Percentiles rank a stretch among this genome's conserved stretches.
Conservation (phyloP, 495 filamentous ascomycete genomes). For the Hypoxylon subgilvum region DNA sequence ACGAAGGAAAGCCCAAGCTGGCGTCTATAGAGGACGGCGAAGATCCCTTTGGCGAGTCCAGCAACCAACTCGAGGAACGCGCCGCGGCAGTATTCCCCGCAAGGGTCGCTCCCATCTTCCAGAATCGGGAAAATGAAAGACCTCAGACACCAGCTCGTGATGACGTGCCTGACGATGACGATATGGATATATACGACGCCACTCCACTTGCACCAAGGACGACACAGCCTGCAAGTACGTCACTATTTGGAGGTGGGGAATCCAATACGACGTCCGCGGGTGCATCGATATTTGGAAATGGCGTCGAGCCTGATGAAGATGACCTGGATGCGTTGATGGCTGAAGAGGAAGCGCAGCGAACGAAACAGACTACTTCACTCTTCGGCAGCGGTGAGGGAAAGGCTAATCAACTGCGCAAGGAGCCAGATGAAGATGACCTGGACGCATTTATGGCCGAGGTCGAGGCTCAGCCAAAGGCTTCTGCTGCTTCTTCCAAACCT, state of each 20-base stretch:
- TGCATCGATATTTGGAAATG: constrained; percentile 31
- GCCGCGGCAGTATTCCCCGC: constrained; percentile 43
- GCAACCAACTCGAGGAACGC: constrained; percentile 40
- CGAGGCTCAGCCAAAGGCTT: constrained; percentile 39
- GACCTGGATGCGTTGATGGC: constrained; percentile 60
- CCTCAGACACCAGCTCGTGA: constrained; percentile 42
- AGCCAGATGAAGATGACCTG: constrained; percentile 57
- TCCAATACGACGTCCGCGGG: neutral
- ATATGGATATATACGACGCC: constrained; percentile 53
- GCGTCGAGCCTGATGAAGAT: constrained; percentile 53
- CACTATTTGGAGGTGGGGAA: constrained; percentile 16
- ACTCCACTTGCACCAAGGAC: constrained; percentile 39
- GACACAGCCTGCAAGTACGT: constrained; percentile 14
- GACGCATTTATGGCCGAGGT: constrained; percentile 59
- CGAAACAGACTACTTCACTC: constrained; percentile 34
- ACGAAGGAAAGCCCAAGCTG: constrained; percentile 67
- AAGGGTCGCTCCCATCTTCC: constrained; percentile 57
- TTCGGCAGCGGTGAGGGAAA: constrained; percentile 38
- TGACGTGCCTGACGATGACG: constrained; percentile 45
- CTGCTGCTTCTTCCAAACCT: constrained; percentile 12
- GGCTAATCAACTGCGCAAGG: constrained; percentile 16
- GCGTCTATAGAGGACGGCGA: constrained; percentile 59
- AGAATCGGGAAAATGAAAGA: constrained; percentile 35
- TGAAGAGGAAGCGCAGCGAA: constrained; percentile 47
- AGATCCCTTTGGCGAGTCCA: constrained; percentile 30